Conservation (phyloP, 352 stramenopile species). For the Globisporangium takayamanum region DNA sequence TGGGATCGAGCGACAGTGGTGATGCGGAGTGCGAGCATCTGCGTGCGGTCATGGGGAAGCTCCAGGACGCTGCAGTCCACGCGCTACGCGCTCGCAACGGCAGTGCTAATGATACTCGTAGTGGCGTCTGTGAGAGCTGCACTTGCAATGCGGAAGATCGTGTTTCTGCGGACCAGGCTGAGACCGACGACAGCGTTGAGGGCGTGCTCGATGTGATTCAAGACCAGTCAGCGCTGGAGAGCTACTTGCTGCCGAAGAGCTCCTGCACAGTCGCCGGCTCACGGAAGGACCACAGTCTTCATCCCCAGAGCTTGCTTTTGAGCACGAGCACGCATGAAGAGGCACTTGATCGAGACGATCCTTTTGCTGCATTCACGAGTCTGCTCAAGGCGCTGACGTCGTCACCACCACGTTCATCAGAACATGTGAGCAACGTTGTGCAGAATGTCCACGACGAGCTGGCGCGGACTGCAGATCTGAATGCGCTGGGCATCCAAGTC, state of each 20-base stretch:
- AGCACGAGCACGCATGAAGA: not conserved
- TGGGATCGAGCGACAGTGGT: not conserved
- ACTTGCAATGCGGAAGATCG: not conserved
- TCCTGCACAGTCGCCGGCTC: not conserved
- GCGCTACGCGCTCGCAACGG: not conserved
- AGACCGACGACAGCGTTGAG: too few relatives aligned
- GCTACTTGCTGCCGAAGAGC: not conserved
- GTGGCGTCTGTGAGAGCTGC: not conserved
- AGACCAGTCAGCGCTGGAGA: slow-evolving; percentile 7
- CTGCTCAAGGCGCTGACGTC: slow-evolving; percentile 2
- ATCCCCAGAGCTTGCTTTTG: not conserved
- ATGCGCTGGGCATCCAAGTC: slow-evolving; percentile 19
- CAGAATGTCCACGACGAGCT: slow-evolving; percentile 21
- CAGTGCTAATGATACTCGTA: not conserved
- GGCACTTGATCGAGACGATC: not conserved
- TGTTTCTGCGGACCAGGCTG: not conserved
- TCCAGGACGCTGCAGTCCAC: not conserved
- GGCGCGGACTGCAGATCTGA: slow-evolving; percentile 3
- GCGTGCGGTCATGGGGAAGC: not conserved
- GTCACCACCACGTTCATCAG: not conserved
- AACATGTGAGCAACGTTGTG: slow-evolving; percentile 9
- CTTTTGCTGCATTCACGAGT: not conserved
- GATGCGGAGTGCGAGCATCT: not conserved
- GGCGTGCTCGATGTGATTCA: not conserved
- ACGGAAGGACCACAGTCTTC: too few relatives aligned